phyloP scores from a whole-genome alignment of 495 filamentous ascomycete species.

The Rusavskia elegans region DNA sequence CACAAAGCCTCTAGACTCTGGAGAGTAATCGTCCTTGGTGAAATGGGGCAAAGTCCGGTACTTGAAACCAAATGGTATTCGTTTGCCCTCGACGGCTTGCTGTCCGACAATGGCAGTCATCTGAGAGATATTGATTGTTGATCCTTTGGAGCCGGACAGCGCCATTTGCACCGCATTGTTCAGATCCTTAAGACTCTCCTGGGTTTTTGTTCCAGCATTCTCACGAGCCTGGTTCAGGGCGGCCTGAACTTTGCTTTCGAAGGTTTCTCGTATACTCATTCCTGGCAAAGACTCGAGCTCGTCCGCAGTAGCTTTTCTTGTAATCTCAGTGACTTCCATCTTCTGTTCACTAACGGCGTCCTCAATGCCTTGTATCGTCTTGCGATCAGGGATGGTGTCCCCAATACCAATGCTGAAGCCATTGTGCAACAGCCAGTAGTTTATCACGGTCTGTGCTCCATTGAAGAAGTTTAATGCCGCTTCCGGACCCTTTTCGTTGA shows the following conservation, averaged over 20 bases:
- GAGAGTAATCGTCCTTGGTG: conserved; percentile 97
- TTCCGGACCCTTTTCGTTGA: conserved; percentile 79
- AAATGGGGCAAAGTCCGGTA: conserved; percentile 95
- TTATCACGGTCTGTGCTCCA: conserved; percentile 78
- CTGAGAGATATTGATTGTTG: conserved; percentile 96
- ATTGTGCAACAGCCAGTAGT: conserved; percentile 96
- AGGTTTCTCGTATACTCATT: conserved; percentile 97
- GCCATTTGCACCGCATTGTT: conserved; percentile 98
- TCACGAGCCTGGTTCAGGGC: conserved; percentile 92
- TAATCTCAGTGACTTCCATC: conserved; percentile 56
- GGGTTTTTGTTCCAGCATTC: conserved; percentile 78
- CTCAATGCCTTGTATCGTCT: conserved; percentile 70
- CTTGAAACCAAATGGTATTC: conserved; percentile 98
- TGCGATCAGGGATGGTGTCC: conserved; percentile 83
- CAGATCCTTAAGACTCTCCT: conserved; percentile 78
- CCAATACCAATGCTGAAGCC: conserved; percentile 97
- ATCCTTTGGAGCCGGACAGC: conserved; percentile 89
- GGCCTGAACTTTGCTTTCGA: conserved; percentile 88
- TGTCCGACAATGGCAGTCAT: conserved; percentile 97
- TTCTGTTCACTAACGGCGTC: conserved; percentile 65
- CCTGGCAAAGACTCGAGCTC: conserved; percentile 76
- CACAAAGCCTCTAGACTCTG: conserved; percentile 92
- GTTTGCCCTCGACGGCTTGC: conserved; percentile 94
- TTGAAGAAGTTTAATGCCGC: conserved; percentile 90
- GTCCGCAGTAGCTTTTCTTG: conserved; percentile 63